These are phyloP conservation scores for Elsinoe ampelina DNA, from an alignment of 2,329 filamentous ascomycete species.

Conservation along the genomic window DNA sequence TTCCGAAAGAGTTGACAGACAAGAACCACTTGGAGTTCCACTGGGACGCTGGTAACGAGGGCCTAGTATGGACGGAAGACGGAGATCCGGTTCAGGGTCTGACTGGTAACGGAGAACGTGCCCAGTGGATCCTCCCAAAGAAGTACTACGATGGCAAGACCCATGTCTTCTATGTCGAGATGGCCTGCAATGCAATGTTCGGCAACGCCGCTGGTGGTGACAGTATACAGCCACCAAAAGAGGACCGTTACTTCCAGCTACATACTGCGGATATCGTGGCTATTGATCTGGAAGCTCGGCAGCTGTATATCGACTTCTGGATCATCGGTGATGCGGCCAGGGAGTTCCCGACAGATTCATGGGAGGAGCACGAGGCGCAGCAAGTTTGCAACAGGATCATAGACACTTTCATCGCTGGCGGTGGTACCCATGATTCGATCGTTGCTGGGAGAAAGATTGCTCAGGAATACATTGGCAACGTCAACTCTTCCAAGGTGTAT, in stretches of 20 bases:
- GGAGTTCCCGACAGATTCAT: constrained; percentile 80
- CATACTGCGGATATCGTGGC: constrained; percentile 75
- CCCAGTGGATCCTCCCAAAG: constrained; percentile 83
- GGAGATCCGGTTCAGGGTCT: constrained; percentile 87
- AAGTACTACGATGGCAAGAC: constrained; percentile 74
- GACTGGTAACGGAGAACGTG: constrained; percentile 78
- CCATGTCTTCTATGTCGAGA: constrained; percentile 89
- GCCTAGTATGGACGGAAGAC: constrained; percentile 83
- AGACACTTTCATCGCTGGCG: constrained; percentile 73
- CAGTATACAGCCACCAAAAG: constrained; percentile 76
- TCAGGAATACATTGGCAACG: constrained; percentile 68
- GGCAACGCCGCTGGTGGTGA: constrained; percentile 84
- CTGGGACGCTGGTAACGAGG: constrained; percentile 93
- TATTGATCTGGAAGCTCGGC: constrained; percentile 75
- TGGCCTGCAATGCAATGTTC: constrained; percentile 99
- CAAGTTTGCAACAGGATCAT: constrained; percentile 81
- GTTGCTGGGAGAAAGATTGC: constrained; percentile 74
- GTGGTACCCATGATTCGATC: constrained; percentile 63
- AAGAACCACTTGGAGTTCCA: constrained; percentile 87
- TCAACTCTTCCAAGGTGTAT: constrained; percentile 80
- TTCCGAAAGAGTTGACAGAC: constrained; percentile 62
- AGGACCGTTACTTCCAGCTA: constrained; percentile 73
- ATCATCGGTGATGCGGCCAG: constrained; percentile 85
- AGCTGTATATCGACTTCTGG: constrained; percentile 87
- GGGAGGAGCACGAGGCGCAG: constrained; percentile 79